phyloP scores from a whole-genome alignment of 305 asterid species.

The Solanum hybrid region DNA sequence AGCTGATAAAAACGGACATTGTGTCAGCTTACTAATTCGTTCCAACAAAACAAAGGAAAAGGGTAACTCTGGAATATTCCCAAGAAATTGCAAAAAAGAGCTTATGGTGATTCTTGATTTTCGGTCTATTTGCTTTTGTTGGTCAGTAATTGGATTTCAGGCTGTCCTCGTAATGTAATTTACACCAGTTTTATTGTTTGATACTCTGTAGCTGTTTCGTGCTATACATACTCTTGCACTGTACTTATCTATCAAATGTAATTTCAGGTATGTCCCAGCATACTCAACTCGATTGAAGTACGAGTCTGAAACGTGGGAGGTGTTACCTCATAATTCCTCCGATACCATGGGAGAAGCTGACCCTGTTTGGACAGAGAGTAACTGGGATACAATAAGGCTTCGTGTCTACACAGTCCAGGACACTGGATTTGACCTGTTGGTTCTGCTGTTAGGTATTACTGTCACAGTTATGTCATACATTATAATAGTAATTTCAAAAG shows the following conservation, averaged over 20 bases:
- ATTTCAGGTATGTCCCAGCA: constrained; percentile 79
- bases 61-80: neutral
- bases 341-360: constrained; percentile 41
- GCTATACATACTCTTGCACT: neutral
- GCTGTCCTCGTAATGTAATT: neutral
- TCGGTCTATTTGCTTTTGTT: neutral
- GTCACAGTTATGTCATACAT: constrained; percentile 57
- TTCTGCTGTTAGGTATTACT: constrained; percentile 50
- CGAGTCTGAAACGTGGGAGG: constrained; percentile 52
- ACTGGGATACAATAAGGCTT: constrained; percentile 64
- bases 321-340: constrained; percentile 53
- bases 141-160: neutral
- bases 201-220: neutral
- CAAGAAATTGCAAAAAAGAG: neutral
- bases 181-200: neutral
- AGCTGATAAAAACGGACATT: neutral
- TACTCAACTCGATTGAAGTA: constrained; percentile 82
- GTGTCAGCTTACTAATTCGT: neutral
- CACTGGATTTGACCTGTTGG: constrained; percentile 40
- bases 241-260: neutral
- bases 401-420: constrained; percentile 57
- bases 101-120: neutral
- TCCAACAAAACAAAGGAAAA: neutral
- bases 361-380: constrained; percentile 95
- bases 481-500: constrained; percentile 37